Conservation (phyloP, 352 stramenopile genomes). For the Phytophthora pluvialis region DNA sequence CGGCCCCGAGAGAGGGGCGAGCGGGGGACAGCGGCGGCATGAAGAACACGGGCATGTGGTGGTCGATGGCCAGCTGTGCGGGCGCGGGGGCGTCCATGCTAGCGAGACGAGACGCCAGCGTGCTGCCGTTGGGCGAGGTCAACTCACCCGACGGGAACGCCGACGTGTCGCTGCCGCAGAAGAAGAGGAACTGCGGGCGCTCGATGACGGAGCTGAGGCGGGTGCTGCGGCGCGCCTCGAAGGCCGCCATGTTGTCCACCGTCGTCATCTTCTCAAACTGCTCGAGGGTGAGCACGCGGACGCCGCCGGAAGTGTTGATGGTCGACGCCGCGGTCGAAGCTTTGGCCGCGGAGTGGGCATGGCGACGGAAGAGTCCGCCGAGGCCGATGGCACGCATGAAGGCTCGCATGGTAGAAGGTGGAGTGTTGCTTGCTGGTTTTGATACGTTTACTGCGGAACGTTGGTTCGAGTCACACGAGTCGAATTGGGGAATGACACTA, state of each 20-base stretch:
- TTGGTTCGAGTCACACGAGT: conserved; percentile 23
- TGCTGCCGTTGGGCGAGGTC: conserved; percentile 25
- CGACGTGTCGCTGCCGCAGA: conserved; percentile 67
- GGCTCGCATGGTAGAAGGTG: conserved; percentile 50
- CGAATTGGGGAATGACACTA: conserved; percentile 47
- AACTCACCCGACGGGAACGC: conserved; percentile 33
- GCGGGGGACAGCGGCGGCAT: conserved; percentile 36
- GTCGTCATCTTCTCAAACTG: conserved; percentile 44
- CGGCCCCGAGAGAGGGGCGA: conserved; percentile 25
- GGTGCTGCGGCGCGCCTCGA: conserved; percentile 38
- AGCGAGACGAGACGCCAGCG: conserved; percentile 29
- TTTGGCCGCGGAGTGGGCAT: conserved; percentile 11
- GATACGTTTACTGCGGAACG: conserved; percentile 28
- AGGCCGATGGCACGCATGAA: conserved; percentile 77
- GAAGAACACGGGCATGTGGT: conserved; percentile 82
- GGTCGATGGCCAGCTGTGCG: conserved; percentile 53
- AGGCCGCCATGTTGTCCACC: conserved; percentile 23
- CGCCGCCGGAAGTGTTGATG: conserved; percentile 19
- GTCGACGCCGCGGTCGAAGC: conserved; percentile 3
- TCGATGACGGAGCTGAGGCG: conserved; percentile 51
- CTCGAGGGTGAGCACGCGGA: conserved; percentile 49
- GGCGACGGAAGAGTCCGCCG: conserved; percentile 56
- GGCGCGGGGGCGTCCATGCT: conserved; percentile 36
- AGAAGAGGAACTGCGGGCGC: conserved; percentile 77
- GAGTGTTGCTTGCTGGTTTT: conserved; percentile 12